A percentile compares a stretch with the other conserved stretches of the same genome.
Conservation (phyloP, 345 rosid genomes). For the Bretschneidera sinensis region DNA sequence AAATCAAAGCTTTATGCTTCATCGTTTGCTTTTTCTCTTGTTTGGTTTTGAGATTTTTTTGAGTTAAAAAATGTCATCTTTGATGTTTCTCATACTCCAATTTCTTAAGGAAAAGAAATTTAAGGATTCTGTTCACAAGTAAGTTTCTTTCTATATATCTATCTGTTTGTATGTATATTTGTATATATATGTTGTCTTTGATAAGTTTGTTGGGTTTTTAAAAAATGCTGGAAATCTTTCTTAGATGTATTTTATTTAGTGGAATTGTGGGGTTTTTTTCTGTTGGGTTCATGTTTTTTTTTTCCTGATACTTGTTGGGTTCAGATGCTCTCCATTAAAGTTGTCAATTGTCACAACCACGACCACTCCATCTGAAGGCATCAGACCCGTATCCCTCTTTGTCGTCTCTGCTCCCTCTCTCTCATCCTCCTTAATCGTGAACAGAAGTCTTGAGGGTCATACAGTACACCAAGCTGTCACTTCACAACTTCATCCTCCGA, state of each 20-base stretch:
- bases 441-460: constrained; percentile 54
- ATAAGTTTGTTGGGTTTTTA: background rate
- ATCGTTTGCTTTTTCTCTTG: constrained; percentile 3
- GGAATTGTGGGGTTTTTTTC: too few relatives aligned
- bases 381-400: background rate
- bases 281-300: too few relatives aligned
- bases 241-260: too few relatives aligned
- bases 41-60: constrained; percentile 2
- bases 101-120: constrained; percentile 92
- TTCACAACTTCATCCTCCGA: constrained; percentile 32
- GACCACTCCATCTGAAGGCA: constrained; percentile 3
- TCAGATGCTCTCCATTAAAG: too few relatives aligned
- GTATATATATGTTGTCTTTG: background rate
- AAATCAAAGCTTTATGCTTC: background rate
- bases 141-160: constrained; percentile 7
- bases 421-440: constrained; percentile 69
- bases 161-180: background rate
- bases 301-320: too few relatives aligned
- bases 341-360: background rate
- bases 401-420: constrained; percentile 28
- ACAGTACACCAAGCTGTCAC: constrained; percentile 25
- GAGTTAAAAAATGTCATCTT: constrained; percentile 50
- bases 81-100: constrained; percentile 87
- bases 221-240: too few relatives aligned
- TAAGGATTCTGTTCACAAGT: constrained; percentile 86